Base-by-base conservation (phyloP, 768 basidiomycete species). In the Bullera alba region DNA sequence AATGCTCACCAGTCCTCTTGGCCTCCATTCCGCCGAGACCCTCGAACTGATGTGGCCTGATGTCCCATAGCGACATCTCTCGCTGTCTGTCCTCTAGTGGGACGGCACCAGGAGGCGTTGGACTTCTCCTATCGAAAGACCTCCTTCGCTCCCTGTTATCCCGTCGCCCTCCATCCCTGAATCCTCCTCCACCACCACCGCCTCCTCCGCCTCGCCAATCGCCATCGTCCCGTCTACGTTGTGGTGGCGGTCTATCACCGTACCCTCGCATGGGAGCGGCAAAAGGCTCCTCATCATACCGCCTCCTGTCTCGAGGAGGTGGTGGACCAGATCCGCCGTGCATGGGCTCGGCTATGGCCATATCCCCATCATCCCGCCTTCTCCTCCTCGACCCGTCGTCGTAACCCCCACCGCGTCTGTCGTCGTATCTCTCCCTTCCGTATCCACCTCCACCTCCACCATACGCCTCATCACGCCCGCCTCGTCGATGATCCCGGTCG, bases 41-140 rank as follows among this genome's bases (percentile, higher is more conserved):
- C 66, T 97, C 93, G 58, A 95, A 97, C 3, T 91, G 91, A 2
- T 87, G 86, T 16, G 92, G 88, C 72, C 90, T 86, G 19, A 95
- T 85, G 73, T 99, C 90, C 95, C 95, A 99, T 0, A 87, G 87
- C 38, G 88, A 90, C 4, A 88, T 86, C 62, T 87, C 87, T 25
- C 91, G 77, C 69, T 85, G 85, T 56, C 91, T 78, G 67, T 96
- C 88, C 6, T 85, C 84, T 56, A 99, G 74, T 0, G 87, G 83
- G 35, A 82, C 75, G 14, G 82, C 80, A 42, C 85, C 86, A 65
- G 87, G 83, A 0, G 95, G 95, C 8, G 93, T 97, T 8, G 93
- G 92, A 0, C 85, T 87, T 60, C 91, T 76, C 1, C 83, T 85
- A 14, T 85, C 83, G 19, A 82, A 85, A 22, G 74, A 70, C 34